Evolutionary conservation across 805 yeast genomes (phyloP).

Genomic region (Kluyveromyces aestuarii): DNA sequence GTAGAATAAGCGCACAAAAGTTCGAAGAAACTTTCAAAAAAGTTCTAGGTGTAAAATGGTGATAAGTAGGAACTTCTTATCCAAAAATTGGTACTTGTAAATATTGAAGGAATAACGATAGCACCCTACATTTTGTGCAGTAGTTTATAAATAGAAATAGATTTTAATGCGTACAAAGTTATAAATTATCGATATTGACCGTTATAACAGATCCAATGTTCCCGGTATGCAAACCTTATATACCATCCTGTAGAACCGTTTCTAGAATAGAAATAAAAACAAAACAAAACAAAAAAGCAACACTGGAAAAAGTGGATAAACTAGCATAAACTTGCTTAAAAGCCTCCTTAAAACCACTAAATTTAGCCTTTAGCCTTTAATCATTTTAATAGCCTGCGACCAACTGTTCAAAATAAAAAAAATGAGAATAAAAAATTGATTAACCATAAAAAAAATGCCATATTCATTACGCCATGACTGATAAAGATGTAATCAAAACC

Average conservation of each 20-base stretch:
- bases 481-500: neutral
- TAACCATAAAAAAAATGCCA: neutral
- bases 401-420: neutral
- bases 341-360: neutral
- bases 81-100: neutral
- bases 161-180: neutral
- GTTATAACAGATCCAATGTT: neutral
- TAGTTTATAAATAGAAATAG: slow-evolving; percentile 1
- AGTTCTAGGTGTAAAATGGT: slow-evolving; percentile 14
- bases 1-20: slow-evolving; percentile 34
- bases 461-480: neutral
- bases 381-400: neutral
- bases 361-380: neutral
- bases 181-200: neutral
- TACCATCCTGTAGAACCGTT: neutral
- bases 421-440: neutral
- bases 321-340: neutral
- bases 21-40: slow-evolving; percentile 30
- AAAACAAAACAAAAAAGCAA: neutral
- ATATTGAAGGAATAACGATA: neutral
- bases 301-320: neutral
- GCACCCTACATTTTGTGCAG: neutral
- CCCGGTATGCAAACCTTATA: neutral
- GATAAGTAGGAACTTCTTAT: neutral
- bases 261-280: neutral